These are phyloP conservation scores for Entelexis paramagnoliae DNA, from an alignment of 1,139 yeast species.

Conservation along the genomic window DNA sequence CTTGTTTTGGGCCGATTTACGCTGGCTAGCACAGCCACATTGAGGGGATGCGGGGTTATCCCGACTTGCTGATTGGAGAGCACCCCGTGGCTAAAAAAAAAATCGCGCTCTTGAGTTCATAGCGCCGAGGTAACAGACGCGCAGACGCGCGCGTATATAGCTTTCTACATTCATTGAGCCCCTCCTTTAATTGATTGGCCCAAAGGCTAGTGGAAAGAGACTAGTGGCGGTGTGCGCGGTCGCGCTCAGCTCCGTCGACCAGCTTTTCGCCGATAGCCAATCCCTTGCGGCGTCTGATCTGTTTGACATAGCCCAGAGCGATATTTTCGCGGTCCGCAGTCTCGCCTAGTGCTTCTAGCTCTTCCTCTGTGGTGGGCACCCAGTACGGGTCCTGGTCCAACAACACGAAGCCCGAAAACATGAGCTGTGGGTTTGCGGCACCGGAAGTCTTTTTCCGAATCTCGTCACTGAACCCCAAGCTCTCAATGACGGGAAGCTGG, in stretches of 20 bases:
- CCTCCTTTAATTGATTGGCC: no score
- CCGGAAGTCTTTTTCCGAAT: constrained; percentile 90
- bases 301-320: constrained; percentile 77
- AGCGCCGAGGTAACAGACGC: no score
- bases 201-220: no score
- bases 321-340: constrained; percentile 85
- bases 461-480: constrained; percentile 94
- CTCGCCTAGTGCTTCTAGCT: constrained; percentile 85
- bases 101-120: no score
- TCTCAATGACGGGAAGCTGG: constrained; percentile 83
- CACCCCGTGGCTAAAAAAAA: background rate
- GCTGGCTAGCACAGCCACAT: background rate
- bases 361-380: constrained; percentile 99
- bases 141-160: no score
- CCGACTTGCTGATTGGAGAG: background rate
- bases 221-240: constrained; percentile 17
- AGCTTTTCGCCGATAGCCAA: constrained; percentile 82
- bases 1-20: background rate
- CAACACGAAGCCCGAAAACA: constrained; percentile 78
- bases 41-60: background rate
- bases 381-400: constrained; percentile 93
- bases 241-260: constrained; percentile 72
- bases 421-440: constrained; percentile 92
- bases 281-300: constrained; percentile 77
- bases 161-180: no score